phyloP scores from a whole-genome alignment of 257 asterid species.

The Penstemon eatonii region DNA sequence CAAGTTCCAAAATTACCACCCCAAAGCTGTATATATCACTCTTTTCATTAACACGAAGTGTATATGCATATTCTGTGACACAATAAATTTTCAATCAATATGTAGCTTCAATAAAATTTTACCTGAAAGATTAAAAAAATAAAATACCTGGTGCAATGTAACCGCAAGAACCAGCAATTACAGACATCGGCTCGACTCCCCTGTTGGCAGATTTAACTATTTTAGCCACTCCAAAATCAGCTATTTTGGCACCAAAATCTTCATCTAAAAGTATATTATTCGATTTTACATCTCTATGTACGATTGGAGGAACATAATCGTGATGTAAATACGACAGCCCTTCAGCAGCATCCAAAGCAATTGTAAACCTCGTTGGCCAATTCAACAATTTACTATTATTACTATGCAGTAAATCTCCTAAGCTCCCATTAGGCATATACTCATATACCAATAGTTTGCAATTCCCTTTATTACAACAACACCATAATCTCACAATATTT shows the following conservation, averaged over 20 bases:
- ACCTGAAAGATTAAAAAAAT: not conserved
- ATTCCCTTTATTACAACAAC: conserved; percentile 57
- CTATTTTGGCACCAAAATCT: conserved; percentile 65
- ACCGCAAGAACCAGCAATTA: conserved; percentile 80
- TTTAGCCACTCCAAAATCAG: conserved; percentile 89
- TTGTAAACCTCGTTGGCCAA: conserved; percentile 67
- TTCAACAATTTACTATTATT: conserved; percentile 43
- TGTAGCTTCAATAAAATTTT: not conserved
- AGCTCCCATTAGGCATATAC: conserved; percentile 83
- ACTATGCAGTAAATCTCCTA: conserved; percentile 72
- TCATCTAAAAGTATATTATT: conserved; percentile 66
- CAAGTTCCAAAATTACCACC: conserved; percentile 65
- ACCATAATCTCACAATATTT: conserved; percentile 73
- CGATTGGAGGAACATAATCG: conserved; percentile 81
- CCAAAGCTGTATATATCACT: conserved; percentile 85
- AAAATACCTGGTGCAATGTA: conserved; percentile 88
- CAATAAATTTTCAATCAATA: conserved; percentile 4
- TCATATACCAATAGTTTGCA: conserved; percentile 77
- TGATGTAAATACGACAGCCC: conserved; percentile 89
- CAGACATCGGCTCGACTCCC: conserved; percentile 66
- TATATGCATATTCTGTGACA: conserved; percentile 71
- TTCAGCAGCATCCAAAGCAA: conserved; percentile 79
- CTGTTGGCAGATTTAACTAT: conserved; percentile 35
- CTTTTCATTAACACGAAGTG: conserved; percentile 73
- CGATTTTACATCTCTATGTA: conserved; percentile 84